Conservation (phyloP, 2,329 filamentous ascomycete species). For the Aureobasidium sp. region DNA sequence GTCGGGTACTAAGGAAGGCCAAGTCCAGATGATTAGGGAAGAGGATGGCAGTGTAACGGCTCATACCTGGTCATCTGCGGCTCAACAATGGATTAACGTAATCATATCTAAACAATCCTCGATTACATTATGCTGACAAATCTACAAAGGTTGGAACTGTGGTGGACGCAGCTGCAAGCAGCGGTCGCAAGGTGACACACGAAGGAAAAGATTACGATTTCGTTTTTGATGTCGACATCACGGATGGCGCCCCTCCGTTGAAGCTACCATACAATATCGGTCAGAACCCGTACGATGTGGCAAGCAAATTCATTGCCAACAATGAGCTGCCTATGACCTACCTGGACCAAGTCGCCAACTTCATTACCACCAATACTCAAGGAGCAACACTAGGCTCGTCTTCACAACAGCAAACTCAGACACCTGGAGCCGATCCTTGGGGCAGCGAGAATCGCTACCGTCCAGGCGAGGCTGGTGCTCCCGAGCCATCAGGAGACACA, state of each 20-base stretch:
- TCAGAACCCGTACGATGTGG: constrained; percentile 85
- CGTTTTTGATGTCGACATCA: constrained; percentile 93
- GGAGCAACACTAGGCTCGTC: constrained; percentile 64
- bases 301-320: constrained; percentile 80
- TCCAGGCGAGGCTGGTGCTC: constrained; percentile 52
- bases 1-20: constrained; percentile 88
- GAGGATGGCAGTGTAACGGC: constrained; percentile 73
- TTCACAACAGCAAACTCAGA: constrained; percentile 33
- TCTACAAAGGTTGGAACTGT: constrained; percentile 74
- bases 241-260: constrained; percentile 83
- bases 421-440: constrained; percentile 59
- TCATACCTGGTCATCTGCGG: constrained; percentile 69
- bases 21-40: constrained; percentile 86
- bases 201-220: constrained; percentile 88
- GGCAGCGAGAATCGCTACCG: constrained; percentile 71
- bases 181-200: constrained; percentile 53
- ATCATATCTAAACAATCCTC: background rate
- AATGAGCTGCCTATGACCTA: constrained; percentile 84
- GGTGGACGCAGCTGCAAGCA: constrained; percentile 78
- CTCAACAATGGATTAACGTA: constrained; percentile 25
- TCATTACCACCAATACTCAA: constrained; percentile 83
- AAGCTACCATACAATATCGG: constrained; percentile 92
- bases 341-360: constrained; percentile 84
- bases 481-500: constrained; percentile 24
- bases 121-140: background rate